Evolutionary conservation across 192 early-diverging fungal species (phyloP).

Genomic region (Chytriomyces sp.): DNA sequence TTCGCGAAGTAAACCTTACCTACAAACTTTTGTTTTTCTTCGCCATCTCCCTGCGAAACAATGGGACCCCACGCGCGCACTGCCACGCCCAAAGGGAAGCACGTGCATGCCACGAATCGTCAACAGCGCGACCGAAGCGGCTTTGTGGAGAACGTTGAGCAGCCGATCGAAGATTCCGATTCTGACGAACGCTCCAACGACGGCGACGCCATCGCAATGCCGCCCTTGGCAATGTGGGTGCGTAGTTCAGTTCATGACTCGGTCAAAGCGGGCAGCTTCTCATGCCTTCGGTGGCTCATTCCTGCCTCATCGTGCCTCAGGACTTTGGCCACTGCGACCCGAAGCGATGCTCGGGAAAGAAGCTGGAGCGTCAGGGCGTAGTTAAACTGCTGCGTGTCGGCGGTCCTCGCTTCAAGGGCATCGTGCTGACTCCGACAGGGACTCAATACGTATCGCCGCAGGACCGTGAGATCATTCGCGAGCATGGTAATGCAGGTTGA

Average conservation of each 20-base stretch:
- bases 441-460: slow-evolving; percentile 84
- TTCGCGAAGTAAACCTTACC: no score
- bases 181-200: neutral
- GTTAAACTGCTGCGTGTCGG: slow-evolving; percentile 76
- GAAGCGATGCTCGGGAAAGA: slow-evolving; percentile 93
- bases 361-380: slow-evolving; percentile 79
- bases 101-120: neutral
- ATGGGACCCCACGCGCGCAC: neutral
- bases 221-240: slow-evolving; percentile 31
- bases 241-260: neutral
- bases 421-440: slow-evolving; percentile 82
- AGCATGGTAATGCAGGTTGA: slow-evolving; percentile 16
- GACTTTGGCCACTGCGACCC: slow-evolving; percentile 99
- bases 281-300: neutral
- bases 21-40: neutral
- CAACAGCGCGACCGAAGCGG: neutral
- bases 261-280: neutral
- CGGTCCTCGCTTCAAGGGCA: slow-evolving; percentile 83
- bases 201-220: slow-evolving; percentile 1
- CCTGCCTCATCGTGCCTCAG: slow-evolving; percentile 29
- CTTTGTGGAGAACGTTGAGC: neutral
- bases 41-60: neutral
- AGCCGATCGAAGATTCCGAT: neutral
- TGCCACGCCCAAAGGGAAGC: neutral
- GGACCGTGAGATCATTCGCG: slow-evolving; percentile 72